Percentiles rank a stretch among this genome's conserved stretches.
phyloP scores from a whole-genome alignment of 371 early-diverging fungal species.

The Mucor plumbeus region DNA sequence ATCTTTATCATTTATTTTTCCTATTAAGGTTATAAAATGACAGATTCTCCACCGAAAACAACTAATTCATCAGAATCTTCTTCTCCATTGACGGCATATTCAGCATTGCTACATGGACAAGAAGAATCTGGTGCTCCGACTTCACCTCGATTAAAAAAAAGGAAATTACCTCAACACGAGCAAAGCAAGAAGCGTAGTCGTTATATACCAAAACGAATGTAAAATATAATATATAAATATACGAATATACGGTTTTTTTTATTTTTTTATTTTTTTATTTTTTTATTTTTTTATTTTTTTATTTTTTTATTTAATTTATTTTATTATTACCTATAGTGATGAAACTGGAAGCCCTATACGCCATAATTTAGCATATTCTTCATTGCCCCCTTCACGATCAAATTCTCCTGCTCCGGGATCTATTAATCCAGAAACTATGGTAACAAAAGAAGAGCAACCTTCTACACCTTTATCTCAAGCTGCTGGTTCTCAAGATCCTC shows the following conservation, averaged over 20 bases:
- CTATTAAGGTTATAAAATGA: not conserved
- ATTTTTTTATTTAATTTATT: not conserved
- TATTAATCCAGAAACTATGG: not conserved
- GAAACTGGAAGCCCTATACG: not conserved
- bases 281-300: too few species aligned
- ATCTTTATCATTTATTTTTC: not conserved
- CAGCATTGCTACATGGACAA: not conserved
- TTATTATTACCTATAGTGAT: not conserved
- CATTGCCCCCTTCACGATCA: not conserved
- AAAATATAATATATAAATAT: not conserved
- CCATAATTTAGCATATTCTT: not conserved
- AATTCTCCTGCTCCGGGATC: not conserved
- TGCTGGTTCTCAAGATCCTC: conserved; percentile 27
- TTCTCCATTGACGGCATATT: not conserved
- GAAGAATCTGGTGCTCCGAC: not conserved
- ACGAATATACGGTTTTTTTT: too few species aligned
- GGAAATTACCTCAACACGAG: conserved; percentile 8
- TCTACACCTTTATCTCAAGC: conserved; percentile 4
- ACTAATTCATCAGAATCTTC: not conserved
- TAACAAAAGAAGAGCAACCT: not conserved
- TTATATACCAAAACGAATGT: conserved; percentile 9
- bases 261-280: too few species aligned
- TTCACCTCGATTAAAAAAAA: conserved; percentile 11
- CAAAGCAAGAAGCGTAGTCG: not conserved
- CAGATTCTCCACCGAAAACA: not conserved